These are phyloP conservation scores for Prunella vulgaris DNA, from an alignment of 257 asterid species.

Conservation along the genomic window DNA sequence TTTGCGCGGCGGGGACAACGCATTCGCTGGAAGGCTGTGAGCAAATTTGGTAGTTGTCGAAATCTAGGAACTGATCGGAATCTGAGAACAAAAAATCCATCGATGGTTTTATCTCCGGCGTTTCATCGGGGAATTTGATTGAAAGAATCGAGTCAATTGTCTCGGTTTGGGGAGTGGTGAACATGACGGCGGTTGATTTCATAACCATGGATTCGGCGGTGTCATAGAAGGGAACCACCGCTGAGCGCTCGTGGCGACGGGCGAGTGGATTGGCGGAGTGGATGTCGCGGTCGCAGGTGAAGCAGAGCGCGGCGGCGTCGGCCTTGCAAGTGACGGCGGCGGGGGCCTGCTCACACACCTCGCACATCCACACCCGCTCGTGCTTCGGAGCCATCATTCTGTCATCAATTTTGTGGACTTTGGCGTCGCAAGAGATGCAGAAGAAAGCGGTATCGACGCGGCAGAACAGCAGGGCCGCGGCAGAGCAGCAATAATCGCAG, in stretches of 20 bases:
- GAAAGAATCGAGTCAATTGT: constrained; percentile 17
- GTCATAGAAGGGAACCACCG: constrained; percentile 57
- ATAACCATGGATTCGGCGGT: constrained; percentile 43
- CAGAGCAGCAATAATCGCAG: constrained; percentile 54
- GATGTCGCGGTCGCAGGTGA: constrained; percentile 60
- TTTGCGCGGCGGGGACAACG: constrained; percentile 39
- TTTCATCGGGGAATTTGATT: constrained; percentile 25
- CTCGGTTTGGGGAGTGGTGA: neutral
- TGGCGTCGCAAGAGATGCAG: constrained; percentile 62
- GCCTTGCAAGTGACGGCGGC: constrained; percentile 61
- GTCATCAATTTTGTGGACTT: constrained; percentile 26
- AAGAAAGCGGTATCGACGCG: constrained; percentile 44
- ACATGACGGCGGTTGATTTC: constrained; percentile 29
- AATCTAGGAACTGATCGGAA: constrained; percentile 38
- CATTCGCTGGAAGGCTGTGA: constrained; percentile 31
- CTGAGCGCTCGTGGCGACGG: constrained; percentile 57
- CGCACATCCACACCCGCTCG: constrained; percentile 74
- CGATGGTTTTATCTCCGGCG: constrained; percentile 36
- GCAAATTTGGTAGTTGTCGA: constrained; percentile 28
- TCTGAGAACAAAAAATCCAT: constrained; percentile 35
- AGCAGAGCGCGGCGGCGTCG: constrained; percentile 65
- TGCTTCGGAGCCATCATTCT: constrained; percentile 23
- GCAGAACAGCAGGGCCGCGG: constrained; percentile 67
- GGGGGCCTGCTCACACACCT: constrained; percentile 67
- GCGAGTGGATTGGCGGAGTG: constrained; percentile 76